Conservation (phyloP, 345 rosid species). For the Bretschneidera sinensis region DNA sequence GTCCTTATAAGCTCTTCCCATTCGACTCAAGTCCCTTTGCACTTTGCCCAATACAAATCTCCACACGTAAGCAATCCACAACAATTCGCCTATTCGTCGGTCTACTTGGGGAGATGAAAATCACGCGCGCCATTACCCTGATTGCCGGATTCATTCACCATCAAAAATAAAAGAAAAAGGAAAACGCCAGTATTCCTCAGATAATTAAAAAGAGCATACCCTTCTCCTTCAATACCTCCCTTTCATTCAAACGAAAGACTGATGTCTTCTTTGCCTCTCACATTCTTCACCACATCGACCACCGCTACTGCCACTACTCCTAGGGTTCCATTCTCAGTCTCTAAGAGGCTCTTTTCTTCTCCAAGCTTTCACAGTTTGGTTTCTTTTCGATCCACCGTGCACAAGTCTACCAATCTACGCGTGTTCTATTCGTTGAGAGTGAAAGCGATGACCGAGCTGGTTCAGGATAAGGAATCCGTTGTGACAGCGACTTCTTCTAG, state of each 20-base stretch:
- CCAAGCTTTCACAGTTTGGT: slow-evolving; percentile 16
- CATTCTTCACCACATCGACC: slow-evolving; percentile 38
- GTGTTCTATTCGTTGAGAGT: slow-evolving; percentile 24
- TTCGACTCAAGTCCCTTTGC: not conserved
- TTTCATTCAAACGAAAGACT: slow-evolving; percentile 18
- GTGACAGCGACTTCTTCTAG: slow-evolving; percentile 25
- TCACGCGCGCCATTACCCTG: slow-evolving; percentile 6
- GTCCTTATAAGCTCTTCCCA: not conserved
- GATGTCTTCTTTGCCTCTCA: slow-evolving; percentile 39
- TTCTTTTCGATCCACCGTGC: slow-evolving; percentile 25
- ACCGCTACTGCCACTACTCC: slow-evolving; percentile 31
- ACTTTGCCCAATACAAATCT: not conserved
- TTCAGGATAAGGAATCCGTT: slow-evolving; percentile 50
- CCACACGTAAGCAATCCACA: slow-evolving; percentile 1
- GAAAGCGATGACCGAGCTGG: slow-evolving; percentile 60
- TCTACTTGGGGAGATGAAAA: not conserved
- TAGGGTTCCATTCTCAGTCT: slow-evolving; percentile 25
- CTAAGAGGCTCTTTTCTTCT: slow-evolving; percentile 21
- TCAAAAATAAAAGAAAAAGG: not conserved
- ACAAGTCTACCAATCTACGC: slow-evolving; percentile 29
- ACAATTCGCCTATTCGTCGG: not conserved
- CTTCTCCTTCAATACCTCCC: not conserved
- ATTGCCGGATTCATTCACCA: too few species aligned
- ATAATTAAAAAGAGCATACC: not conserved
- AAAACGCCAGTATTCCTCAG: too few species aligned